Evolutionary conservation across 2,329 filamentous ascomycete genomes (phyloP).

Genomic region (Claviceps digitariae): DNA sequence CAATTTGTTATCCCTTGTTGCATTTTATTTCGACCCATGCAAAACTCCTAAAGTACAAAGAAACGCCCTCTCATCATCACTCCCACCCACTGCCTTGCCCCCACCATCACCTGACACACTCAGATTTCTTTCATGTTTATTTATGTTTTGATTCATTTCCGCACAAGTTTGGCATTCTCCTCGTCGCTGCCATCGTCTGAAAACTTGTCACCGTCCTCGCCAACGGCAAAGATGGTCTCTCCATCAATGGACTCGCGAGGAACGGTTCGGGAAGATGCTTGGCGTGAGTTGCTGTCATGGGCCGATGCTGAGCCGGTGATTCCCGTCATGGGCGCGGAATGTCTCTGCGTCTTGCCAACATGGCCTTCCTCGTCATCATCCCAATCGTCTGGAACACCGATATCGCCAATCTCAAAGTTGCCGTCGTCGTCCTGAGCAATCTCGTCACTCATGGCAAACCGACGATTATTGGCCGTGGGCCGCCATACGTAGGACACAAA

Average conservation of each 20-base stretch:
- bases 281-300: conserved; percentile 11
- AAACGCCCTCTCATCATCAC: not conserved
- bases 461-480: conserved; percentile 88
- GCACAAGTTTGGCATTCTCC: conserved; percentile 37
- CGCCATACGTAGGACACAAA: conserved; percentile 95
- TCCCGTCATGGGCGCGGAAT: conserved; percentile 13
- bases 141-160: conserved; percentile 15
- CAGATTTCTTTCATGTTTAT: too few species aligned
- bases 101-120: not conserved
- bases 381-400: conserved; percentile 59
- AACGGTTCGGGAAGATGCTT: conserved; percentile 21
- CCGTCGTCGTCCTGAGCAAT: conserved; percentile 97
- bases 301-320: conserved; percentile 12
- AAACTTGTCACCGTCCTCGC: conserved; percentile 71
- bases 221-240: conserved; percentile 92
- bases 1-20: not conserved
- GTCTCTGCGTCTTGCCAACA: conserved; percentile 24
- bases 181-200: conserved; percentile 52
- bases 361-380: conserved; percentile 41
- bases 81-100: not conserved
- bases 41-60: not conserved
- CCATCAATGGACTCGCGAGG: conserved; percentile 54
- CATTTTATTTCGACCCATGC: not conserved
- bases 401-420: conserved; percentile 82
- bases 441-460: conserved; percentile 98